These are phyloP conservation scores for Lactarius hatsudake DNA, from an alignment of 768 basidiomycete genomes.

Conservation along the genomic window DNA sequence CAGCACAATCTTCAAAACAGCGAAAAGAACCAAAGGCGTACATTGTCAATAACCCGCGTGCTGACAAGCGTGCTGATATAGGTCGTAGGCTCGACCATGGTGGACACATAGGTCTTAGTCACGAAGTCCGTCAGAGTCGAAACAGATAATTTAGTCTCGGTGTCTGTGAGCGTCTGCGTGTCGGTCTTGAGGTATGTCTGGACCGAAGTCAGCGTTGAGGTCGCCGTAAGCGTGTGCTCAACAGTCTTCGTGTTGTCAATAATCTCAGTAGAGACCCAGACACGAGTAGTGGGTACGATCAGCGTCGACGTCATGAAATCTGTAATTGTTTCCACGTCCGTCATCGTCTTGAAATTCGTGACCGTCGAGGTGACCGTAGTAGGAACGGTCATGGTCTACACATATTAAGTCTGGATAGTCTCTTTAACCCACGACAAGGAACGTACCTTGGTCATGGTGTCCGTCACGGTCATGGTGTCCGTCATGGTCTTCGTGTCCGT, in stretches of 20 bases:
- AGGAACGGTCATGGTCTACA: constrained; percentile 21
- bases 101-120: constrained; percentile 53
- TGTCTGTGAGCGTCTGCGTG: constrained; percentile 37
- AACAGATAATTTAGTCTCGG: constrained; percentile 44
- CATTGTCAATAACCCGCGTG: constrained; percentile 58
- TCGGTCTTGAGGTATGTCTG: constrained; percentile 50
- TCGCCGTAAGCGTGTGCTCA: constrained; percentile 32
- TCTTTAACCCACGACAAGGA: background rate
- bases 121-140: constrained; percentile 57
- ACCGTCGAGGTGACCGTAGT: constrained; percentile 28
- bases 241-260: constrained; percentile 60
- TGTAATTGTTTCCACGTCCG: constrained; percentile 25
- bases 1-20: background rate
- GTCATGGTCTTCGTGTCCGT: constrained; percentile 39
- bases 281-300: constrained; percentile 58
- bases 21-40: constrained; percentile 34
- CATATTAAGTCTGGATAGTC: background rate
- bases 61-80: constrained; percentile 51
- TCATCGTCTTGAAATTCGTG: constrained; percentile 28
- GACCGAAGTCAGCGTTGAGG: constrained; percentile 56
- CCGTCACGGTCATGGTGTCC: constrained; percentile 30
- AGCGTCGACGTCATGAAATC: constrained; percentile 45
- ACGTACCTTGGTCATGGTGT: constrained; percentile 31
- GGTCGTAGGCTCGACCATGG: constrained; percentile 57
- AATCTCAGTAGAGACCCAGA: constrained; percentile 54